A percentile compares a stretch with the other conserved stretches of the same genome.
Evolutionary conservation across 2,329 filamentous ascomycete genomes (phyloP).

Genomic region (Pyrenochaeta sp.): DNA sequence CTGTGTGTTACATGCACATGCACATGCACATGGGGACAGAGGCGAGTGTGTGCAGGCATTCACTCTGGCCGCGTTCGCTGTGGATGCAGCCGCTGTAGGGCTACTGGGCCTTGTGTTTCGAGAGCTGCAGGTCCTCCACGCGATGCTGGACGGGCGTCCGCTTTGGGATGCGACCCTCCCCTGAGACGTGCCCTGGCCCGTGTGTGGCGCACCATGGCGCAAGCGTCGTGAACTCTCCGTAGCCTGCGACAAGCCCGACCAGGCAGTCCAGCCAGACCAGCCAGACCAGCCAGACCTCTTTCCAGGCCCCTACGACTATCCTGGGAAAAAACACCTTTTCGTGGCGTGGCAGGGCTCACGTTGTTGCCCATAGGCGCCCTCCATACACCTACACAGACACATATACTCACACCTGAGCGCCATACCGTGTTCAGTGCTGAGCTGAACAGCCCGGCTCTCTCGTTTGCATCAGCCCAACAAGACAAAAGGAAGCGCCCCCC

Average conservation of each 20-base stretch:
- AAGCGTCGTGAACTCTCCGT: slow-evolving; percentile 4
- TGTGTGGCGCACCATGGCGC: slow-evolving; percentile 16
- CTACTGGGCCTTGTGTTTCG: slow-evolving; percentile 15
- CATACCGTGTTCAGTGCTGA: slow-evolving; percentile 4
- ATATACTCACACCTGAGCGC: too few species aligned
- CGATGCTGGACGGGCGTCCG: slow-evolving; percentile 14
- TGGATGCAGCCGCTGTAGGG: not conserved
- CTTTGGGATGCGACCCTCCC: slow-evolving; percentile 31
- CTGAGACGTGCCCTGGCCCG: slow-evolving; percentile 35
- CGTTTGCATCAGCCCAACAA: slow-evolving; percentile 4
- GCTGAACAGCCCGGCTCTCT: not conserved
- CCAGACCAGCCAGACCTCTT: not conserved
- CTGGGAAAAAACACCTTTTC: not conserved
- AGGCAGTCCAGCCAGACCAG: too few species aligned
- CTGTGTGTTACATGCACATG: not conserved
- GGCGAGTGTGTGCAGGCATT: not conserved
- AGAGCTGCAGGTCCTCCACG: slow-evolving; percentile 2
- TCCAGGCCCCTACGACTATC: not conserved
- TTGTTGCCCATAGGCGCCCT: not conserved
- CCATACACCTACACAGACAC: too few species aligned
- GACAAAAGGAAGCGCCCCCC: slow-evolving; percentile 9
- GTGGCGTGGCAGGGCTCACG: slow-evolving; percentile 8
- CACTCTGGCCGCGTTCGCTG: not conserved
- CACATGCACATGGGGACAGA: not conserved
- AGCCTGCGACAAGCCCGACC: not conserved